These are phyloP conservation scores for Heteromeles arbutifolia DNA, from an alignment of 306 rosid species.

Conservation along the genomic window DNA sequence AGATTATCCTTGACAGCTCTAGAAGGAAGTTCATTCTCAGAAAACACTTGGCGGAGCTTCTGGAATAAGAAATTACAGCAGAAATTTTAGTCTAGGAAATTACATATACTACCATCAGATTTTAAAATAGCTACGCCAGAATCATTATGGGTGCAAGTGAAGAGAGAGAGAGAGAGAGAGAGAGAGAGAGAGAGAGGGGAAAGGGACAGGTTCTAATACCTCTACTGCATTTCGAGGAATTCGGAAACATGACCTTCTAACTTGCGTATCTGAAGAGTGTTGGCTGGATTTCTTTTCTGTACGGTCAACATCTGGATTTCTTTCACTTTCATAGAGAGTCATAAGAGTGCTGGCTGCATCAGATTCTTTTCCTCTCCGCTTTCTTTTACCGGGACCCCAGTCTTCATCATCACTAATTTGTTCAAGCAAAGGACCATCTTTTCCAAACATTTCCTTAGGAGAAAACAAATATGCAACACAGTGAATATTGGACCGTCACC, in stretches of 20 bases:
- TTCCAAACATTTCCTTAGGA: constrained; percentile 87
- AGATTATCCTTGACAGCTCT: constrained; percentile 58
- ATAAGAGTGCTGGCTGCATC: constrained; percentile 80
- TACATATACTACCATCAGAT: neutral
- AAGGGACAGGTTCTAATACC: constrained; percentile 38
- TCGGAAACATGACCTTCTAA: constrained; percentile 53
- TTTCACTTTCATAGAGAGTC: constrained; percentile 67
- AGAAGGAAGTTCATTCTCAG: constrained; percentile 78
- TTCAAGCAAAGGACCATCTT: constrained; percentile 58
- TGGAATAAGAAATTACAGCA: constrained; percentile 28
- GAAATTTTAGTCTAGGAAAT: neutral
- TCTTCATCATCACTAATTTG: constrained; percentile 88
- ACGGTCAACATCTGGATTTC: constrained; percentile 26
- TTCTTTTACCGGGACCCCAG: constrained; percentile 82
- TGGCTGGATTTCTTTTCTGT: constrained; percentile 8
- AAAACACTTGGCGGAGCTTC: constrained; percentile 83
- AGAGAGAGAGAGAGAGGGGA: neutral
- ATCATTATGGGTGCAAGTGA: neutral
- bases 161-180: neutral
- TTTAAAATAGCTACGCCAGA: neutral
- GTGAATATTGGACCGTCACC: neutral
- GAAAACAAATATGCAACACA: neutral
- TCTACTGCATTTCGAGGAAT: constrained; percentile 66
- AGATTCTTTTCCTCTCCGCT: constrained; percentile 64
- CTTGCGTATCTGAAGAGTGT: constrained; percentile 23